Evolutionary conservation across 2,329 filamentous ascomycete species (phyloP).

Genomic region (Alternaria arborescens): DNA sequence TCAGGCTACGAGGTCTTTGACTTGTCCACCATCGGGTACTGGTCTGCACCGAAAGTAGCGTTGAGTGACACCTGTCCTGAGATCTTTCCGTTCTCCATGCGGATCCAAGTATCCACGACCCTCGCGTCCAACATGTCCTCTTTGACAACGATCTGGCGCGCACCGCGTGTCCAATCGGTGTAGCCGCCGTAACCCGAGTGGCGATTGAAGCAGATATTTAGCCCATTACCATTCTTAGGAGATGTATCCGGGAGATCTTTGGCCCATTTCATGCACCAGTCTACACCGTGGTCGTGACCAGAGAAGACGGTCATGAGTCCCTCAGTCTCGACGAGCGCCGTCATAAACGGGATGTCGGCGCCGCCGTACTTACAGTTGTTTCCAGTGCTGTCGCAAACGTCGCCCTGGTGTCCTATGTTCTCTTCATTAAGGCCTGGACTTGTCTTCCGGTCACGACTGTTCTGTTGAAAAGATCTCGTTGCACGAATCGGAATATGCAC

Average conservation of each 20-base stretch:
- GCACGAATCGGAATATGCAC: constrained; percentile 60
- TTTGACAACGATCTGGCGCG: constrained; percentile 63
- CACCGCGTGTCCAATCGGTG: constrained; percentile 68
- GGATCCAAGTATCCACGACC: constrained; percentile 67
- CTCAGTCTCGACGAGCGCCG: constrained; percentile 63
- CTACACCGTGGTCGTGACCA: constrained; percentile 69
- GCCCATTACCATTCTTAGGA: constrained; percentile 54
- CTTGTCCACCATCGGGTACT: constrained; percentile 54
- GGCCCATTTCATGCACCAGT: constrained; percentile 55
- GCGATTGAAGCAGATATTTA: constrained; percentile 67
- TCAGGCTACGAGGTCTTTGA: constrained; percentile 18
- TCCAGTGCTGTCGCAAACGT: constrained; percentile 22
- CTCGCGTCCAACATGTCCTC: constrained; percentile 52
- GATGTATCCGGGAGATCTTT: constrained; percentile 38
- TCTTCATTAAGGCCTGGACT: constrained; percentile 53
- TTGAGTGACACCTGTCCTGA: constrained; percentile 66
- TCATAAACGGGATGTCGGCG: constrained; percentile 70
- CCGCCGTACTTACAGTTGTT: constrained; percentile 48
- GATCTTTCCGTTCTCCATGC: constrained; percentile 64
- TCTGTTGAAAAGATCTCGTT: constrained; percentile 51
- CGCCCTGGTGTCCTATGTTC: constrained; percentile 34
- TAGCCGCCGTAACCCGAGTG: constrained; percentile 77
- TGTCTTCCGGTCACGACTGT: constrained; percentile 56
- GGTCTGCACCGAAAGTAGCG: constrained; percentile 65
- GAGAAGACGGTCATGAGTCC: constrained; percentile 62